Conservation (phyloP, 352 stramenopile genomes). For the Globisporangium paroecandrum region DNA sequence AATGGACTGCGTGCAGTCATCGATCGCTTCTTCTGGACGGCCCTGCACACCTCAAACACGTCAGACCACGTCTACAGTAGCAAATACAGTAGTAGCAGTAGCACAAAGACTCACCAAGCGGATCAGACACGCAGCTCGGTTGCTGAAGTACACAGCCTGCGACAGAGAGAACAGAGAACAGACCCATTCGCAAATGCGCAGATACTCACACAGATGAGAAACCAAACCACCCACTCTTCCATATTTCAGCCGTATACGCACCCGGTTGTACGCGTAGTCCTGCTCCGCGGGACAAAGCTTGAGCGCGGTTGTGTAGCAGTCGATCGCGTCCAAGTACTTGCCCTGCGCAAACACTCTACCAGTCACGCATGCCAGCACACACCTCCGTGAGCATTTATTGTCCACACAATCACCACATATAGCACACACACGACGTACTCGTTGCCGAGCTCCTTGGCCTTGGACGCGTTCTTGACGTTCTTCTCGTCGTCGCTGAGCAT, state of each 20-base stretch:
- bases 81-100: neutral
- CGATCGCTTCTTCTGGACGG: conserved; percentile 86
- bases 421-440: conserved; percentile 35
- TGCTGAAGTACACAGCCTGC: conserved; percentile 86
- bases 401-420: neutral
- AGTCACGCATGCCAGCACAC: neutral
- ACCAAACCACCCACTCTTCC: neutral
- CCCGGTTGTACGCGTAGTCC: conserved; percentile 79
- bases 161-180: neutral
- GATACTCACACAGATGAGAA: neutral
- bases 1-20: conserved; percentile 93
- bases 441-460: conserved; percentile 83
- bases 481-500: conserved; percentile 41
- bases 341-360: conserved; percentile 65
- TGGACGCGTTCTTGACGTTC: conserved; percentile 62
- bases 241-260: conserved; percentile 14
- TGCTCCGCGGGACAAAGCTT: conserved; percentile 72
- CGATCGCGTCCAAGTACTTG: conserved; percentile 73
- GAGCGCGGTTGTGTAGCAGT: conserved; percentile 82
- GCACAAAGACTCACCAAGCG: conserved; percentile 35
- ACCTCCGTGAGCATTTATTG: neutral
- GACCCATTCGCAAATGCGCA: neutral
- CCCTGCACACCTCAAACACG: conserved; percentile 20
- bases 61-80: neutral
- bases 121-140: conserved; percentile 72